These are phyloP conservation scores for Magnaporthiopsis incrustans DNA, from an alignment of 2,329 filamentous ascomycete species.

Conservation along the genomic window DNA sequence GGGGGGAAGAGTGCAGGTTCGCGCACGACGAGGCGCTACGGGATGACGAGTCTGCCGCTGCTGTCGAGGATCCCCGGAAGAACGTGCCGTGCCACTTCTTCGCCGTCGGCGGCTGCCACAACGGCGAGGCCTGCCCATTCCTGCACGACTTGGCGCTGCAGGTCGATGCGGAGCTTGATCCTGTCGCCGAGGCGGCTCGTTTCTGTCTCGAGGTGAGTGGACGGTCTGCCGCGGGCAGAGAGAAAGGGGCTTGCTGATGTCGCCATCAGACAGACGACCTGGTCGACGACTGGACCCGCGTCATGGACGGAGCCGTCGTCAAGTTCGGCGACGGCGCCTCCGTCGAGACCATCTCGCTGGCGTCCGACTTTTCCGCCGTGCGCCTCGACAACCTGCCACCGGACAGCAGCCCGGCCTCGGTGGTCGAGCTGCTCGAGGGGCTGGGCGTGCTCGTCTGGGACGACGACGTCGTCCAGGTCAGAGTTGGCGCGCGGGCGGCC, in stretches of 20 bases:
- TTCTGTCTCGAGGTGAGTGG: neutral
- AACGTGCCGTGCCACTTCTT: conserved; percentile 9
- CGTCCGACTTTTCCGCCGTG: conserved; percentile 28
- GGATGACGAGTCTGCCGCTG: no score
- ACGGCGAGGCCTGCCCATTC: conserved; percentile 9
- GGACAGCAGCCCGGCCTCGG: conserved; percentile 12
- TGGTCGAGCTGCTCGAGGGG: conserved; percentile 16
- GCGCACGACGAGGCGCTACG: neutral
- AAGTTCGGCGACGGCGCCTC: conserved; percentile 24
- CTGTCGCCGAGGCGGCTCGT: neutral
- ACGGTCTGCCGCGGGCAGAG: no score
- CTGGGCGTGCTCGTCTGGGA: conserved; percentile 10
- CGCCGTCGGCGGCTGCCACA: conserved; percentile 1
- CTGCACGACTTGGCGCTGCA: neutral
- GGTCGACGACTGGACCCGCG: conserved; percentile 11
- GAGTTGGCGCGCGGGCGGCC: neutral
- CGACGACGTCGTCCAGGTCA: conserved; percentile 14
- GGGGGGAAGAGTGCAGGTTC: conserved; percentile 4
- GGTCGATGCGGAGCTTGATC: neutral
- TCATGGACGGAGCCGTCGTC: conserved; percentile 19
- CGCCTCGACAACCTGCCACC: conserved; percentile 22
- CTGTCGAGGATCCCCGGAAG: conserved; percentile 4
- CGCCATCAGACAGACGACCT: conserved; percentile 7
- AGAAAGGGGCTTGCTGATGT: no score
- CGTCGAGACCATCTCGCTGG: conserved; percentile 20